Conservation (phyloP, 129 eudicot genomes). For the Arctium lappa region DNA sequence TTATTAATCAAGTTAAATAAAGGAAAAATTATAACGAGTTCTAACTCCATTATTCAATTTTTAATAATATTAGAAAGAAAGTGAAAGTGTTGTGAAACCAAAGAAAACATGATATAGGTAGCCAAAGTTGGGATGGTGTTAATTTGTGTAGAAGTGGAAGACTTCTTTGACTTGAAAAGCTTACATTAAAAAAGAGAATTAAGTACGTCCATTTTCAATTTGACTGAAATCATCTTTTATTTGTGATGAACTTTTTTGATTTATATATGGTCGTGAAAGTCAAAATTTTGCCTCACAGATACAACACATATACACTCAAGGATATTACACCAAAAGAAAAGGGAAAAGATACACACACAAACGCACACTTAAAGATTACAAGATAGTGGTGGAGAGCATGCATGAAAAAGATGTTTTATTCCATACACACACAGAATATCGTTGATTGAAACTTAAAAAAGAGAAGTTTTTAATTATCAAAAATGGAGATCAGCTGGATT, state of each 20-base stretch:
- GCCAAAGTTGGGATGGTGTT: neutral
- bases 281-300: conserved; percentile 7
- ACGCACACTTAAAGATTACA: conserved; percentile 16
- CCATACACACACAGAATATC: conserved; percentile 20
- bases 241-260: neutral
- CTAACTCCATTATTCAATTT: neutral
- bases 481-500: neutral
- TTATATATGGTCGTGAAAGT: conserved; percentile 11
- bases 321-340: conserved; percentile 13
- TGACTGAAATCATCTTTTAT: conserved; percentile 6
- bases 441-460: neutral
- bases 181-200: conserved; percentile 1
- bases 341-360: neutral
- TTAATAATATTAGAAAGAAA: neutral
- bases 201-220: neutral
- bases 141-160: conserved; percentile 8
- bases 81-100: neutral
- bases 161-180: neutral
- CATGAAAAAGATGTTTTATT: conserved; percentile 28
- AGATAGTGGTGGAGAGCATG: conserved; percentile 28
- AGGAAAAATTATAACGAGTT: neutral
- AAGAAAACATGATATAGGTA: neutral
- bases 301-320: conserved; percentile 22
- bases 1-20: neutral
- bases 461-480: neutral